Evolutionary conservation across 805 yeast genomes (phyloP), one percentile per base, ranked within the genome.

Genomic region (Candida dendrica): DNA sequence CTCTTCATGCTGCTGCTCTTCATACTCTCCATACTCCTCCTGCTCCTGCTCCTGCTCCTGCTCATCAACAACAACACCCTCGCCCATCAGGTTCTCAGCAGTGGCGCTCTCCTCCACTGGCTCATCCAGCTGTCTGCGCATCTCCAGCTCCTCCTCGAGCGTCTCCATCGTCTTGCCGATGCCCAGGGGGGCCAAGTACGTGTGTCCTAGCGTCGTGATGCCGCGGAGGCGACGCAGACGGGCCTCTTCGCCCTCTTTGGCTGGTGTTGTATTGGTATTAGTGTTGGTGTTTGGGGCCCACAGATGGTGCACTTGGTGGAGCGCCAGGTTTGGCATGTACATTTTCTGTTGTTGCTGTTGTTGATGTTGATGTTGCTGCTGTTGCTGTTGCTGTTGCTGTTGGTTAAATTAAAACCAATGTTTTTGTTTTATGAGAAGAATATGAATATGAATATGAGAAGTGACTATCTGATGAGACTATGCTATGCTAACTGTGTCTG

Each of bases 101-200:
- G 61, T 51, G 4, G 58, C 48, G 1, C 48, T 48, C 5, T 42
- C 41, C 11, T 49, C 50, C 36, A 39, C 39, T 34, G 54, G 58
- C 35, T 56, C 64, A 26, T 55, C 55, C 47, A 56, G 44, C 32
- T 53, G 60, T 34, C 50, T 47, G 40, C 48, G 55, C 41, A 56
- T 42, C 27, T 54, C 52, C 6, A 42, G 41, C 36, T 63, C 66
- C 31, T 64, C 65, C 9, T 50, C 38, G 17, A 66, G 41, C 30
- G 63, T 66, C 31, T 59, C 59, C 71, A 79, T 66, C 1, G 85
- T 81, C 55, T 71, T 76, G 3, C 68, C 65, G 9, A 79, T 52
- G 0, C 88, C 89, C 10, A 81, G 68, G 0, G 89, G 88, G 36
- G 65, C 65, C 42, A 83, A 53, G 42, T 64, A 66, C 13, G 65